These are phyloP conservation scores for Pseudoturritis turrita DNA, from an alignment of 345 rosid genomes.

Conservation along the genomic window DNA sequence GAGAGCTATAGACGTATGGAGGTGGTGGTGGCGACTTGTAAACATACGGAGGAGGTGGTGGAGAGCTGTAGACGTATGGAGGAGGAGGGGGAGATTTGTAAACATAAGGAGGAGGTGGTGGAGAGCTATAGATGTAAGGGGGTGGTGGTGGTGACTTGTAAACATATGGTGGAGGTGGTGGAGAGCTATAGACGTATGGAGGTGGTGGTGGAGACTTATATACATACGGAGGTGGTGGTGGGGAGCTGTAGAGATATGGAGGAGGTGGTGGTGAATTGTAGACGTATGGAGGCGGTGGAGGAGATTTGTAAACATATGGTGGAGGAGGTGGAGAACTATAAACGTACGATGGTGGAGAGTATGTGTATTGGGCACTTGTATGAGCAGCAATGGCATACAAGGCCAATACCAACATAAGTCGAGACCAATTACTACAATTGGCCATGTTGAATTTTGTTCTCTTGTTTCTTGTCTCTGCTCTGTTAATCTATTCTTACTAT, in stretches of 20 bases:
- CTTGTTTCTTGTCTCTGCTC: background rate
- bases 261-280: background rate
- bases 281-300: background rate
- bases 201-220: background rate
- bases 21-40: background rate
- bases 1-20: background rate
- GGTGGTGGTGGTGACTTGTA: background rate
- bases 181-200: background rate
- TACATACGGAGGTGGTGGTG: background rate
- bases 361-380: slow-evolving; percentile 8
- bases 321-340: too few relatives aligned
- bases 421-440: background rate
- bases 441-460: background rate
- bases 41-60: background rate
- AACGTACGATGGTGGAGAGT: slow-evolving; percentile 11
- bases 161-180: background rate
- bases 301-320: background rate
- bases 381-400: background rate
- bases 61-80: background rate
- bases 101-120: background rate
- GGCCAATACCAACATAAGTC: background rate
- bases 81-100: background rate
- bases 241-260: background rate
- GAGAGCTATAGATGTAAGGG: background rate
- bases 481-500: background rate